phyloP scores from a whole-genome alignment of 495 filamentous ascomycete species.

The Mytilinidion resinicola region DNA sequence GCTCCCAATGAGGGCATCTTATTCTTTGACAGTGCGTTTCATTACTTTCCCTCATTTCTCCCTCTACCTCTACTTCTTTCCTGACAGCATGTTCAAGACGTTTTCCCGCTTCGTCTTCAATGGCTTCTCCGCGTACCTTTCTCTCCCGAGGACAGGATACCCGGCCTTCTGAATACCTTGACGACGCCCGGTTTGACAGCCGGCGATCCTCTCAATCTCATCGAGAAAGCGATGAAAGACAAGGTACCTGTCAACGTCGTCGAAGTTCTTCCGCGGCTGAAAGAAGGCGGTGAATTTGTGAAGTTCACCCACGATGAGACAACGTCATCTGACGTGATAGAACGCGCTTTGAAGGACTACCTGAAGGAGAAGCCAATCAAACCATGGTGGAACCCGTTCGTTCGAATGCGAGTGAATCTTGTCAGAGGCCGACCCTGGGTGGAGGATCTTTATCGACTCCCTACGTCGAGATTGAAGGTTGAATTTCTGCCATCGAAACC shows the following conservation, averaged over 20 bases:
- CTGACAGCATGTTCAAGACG: conserved; percentile 47
- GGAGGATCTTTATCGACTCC: conserved; percentile 82
- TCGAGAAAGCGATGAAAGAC: conserved; percentile 27
- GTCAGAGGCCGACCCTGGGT: conserved; percentile 89
- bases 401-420: conserved; percentile 57
- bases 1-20: conserved; percentile 69
- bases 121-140: conserved; percentile 57
- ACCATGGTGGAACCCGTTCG: conserved; percentile 84
- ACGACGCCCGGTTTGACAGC: conserved; percentile 52
- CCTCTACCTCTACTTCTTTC: not conserved
- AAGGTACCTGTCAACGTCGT: conserved; percentile 59
- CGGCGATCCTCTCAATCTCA: conserved; percentile 58
- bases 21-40: conserved; percentile 76
- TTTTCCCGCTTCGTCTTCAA: conserved; percentile 74
- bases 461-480: conserved; percentile 64
- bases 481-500: conserved; percentile 72
- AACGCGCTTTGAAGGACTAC: conserved; percentile 46
- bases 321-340: conserved; percentile 52
- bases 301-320: conserved; percentile 64
- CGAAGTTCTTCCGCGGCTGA: conserved; percentile 72
- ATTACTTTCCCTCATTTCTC: not conserved
- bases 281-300: conserved; percentile 90
- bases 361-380: conserved; percentile 65
- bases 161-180: conserved; percentile 56
- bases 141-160: conserved; percentile 47